Conservation (phyloP, 2,329 filamentous ascomycete species). For the Penicillium expansum region DNA sequence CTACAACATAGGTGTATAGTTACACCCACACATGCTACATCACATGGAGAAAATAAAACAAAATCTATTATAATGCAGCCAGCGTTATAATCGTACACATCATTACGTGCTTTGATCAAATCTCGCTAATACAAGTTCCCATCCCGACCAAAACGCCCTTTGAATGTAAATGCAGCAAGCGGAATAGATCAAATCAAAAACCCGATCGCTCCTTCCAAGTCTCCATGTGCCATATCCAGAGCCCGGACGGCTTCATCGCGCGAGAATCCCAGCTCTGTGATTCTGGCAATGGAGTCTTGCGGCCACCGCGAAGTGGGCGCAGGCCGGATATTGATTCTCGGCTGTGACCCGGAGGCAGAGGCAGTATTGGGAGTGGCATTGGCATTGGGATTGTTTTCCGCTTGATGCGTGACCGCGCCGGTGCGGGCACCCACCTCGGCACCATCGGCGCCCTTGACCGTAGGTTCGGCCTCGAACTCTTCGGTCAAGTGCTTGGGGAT, state of each 20-base stretch:
- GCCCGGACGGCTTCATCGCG: constrained; percentile 74
- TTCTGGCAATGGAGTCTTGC: constrained; percentile 68
- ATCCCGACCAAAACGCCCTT: constrained; percentile 12
- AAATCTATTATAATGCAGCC: constrained; percentile 7
- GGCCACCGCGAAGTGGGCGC: constrained; percentile 43
- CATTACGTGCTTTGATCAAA: constrained; percentile 8
- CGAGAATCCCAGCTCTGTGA: constrained; percentile 74
- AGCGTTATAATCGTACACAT: constrained; percentile 12
- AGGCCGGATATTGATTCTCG: constrained; percentile 29
- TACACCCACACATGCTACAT: background rate
- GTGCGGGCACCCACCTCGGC: constrained; percentile 81
- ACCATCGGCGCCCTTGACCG: constrained; percentile 79
- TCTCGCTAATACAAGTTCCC: constrained; percentile 20
- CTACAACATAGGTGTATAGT: too few relatives aligned
- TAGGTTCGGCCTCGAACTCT: constrained; percentile 74
- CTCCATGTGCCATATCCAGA: constrained; percentile 76
- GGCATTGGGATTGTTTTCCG: constrained; percentile 15
- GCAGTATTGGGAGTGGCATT: constrained; percentile 16
- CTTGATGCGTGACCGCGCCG: constrained; percentile 58
- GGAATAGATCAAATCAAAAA: constrained; percentile 68
- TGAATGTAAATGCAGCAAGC: constrained; percentile 12
- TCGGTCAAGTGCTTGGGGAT: constrained; percentile 79
- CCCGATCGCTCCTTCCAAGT: constrained; percentile 83
- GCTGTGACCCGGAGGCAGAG: constrained; percentile 13
- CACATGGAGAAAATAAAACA: background rate